Evolutionary conservation across 2,329 filamentous ascomycete genomes (phyloP).

Genomic region (Neonectria sp.): DNA sequence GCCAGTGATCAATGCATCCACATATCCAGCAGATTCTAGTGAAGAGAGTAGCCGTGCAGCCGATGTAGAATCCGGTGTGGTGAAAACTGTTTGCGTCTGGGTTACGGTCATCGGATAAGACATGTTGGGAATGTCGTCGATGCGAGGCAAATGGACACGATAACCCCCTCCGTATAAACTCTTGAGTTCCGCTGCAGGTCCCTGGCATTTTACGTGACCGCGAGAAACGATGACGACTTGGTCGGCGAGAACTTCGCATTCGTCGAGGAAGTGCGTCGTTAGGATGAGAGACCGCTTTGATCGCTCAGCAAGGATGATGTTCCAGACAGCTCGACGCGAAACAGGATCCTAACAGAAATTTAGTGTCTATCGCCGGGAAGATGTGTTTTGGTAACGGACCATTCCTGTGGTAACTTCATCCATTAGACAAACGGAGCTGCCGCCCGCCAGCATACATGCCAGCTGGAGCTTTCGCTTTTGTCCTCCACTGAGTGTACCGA

Average conservation of each 20-base stretch:
- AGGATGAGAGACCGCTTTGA: conserved; percentile 75
- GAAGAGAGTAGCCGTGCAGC: conserved; percentile 51
- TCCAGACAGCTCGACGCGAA: conserved; percentile 78
- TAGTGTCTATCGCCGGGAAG: too few species aligned
- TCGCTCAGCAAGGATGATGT: conserved; percentile 76
- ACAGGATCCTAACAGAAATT: conserved; percentile 75
- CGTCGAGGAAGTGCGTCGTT: conserved; percentile 80
- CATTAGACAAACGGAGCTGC: conserved; percentile 76
- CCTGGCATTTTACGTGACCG: conserved; percentile 73
- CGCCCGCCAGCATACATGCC: conserved; percentile 80
- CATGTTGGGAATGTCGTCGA: too few species aligned
- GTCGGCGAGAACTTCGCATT: conserved; percentile 78
- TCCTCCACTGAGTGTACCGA: conserved; percentile 75
- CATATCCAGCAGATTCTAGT: conserved; percentile 66
- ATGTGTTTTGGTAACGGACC: too few species aligned
- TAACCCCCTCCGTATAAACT: conserved; percentile 75
- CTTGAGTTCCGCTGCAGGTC: conserved; percentile 76
- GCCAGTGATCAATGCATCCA: conserved; percentile 47
- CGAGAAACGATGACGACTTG: conserved; percentile 77
- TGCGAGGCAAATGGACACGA: conserved; percentile 62
- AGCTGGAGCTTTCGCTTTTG: conserved; percentile 80
- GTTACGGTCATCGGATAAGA: conserved; percentile 62
- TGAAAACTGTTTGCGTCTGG: conserved; percentile 70
- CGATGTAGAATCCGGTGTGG: conserved; percentile 56
- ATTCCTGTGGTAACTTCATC: conserved; percentile 62